Evolutionary conservation across 768 basidiomycete species (phyloP).

Genomic region (Polyporus arcularius): DNA sequence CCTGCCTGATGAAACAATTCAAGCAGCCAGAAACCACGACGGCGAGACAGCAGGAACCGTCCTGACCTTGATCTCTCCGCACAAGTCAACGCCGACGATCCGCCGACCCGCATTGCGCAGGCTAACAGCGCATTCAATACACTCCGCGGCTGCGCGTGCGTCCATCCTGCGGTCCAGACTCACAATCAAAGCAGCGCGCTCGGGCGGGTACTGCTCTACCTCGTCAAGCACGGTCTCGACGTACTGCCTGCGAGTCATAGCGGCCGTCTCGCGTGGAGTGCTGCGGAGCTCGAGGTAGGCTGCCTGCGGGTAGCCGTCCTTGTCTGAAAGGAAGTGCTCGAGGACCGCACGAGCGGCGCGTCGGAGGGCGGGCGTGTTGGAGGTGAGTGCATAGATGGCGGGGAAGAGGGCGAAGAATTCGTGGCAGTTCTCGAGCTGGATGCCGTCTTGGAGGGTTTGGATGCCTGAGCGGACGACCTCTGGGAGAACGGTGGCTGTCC

Average conservation of each 20-base stretch:
- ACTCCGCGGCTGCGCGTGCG: slow-evolving; percentile 49
- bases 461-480: slow-evolving; percentile 45
- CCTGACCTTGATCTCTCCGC: slow-evolving; percentile 64
- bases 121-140: slow-evolving; percentile 54
- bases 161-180: slow-evolving; percentile 78
- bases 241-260: slow-evolving; percentile 64
- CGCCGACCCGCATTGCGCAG: slow-evolving; percentile 58
- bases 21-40: not conserved
- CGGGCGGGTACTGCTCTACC: slow-evolving; percentile 54
- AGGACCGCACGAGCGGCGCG: slow-evolving; percentile 69
- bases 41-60: not conserved
- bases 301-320: slow-evolving; percentile 50
- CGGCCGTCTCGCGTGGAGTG: slow-evolving; percentile 60
- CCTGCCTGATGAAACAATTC: slow-evolving; percentile 44
- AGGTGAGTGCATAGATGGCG: slow-evolving; percentile 76
- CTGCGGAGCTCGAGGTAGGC: slow-evolving; percentile 82
- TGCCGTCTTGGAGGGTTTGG: slow-evolving; percentile 38
- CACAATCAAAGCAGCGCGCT: slow-evolving; percentile 63
- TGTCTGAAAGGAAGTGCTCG: slow-evolving; percentile 52
- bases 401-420: slow-evolving; percentile 80
- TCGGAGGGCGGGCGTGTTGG: slow-evolving; percentile 54
- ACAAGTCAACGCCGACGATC: slow-evolving; percentile 79
- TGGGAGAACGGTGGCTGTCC: slow-evolving; percentile 7
- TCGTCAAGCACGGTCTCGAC: slow-evolving; percentile 66
- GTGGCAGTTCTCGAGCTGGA: slow-evolving; percentile 51